A percentile compares a stretch with the other conserved stretches of the same genome.
Conservation (phyloP, 768 basidiomycete species). For the Pleurotus cornucopiae region DNA sequence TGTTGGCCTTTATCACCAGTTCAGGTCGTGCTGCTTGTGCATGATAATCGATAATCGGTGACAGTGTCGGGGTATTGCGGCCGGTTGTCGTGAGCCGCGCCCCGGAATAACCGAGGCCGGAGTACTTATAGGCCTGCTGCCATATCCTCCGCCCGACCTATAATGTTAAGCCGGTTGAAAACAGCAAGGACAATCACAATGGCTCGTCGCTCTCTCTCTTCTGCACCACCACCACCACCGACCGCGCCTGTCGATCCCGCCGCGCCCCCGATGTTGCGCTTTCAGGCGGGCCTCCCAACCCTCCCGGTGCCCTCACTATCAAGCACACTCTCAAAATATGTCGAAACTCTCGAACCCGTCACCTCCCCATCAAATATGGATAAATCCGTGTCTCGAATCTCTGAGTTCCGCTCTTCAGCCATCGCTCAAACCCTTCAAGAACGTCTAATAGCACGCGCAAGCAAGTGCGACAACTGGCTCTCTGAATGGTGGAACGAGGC, state of each 20-base stretch:
- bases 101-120: too few relatives aligned
- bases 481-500: constrained; percentile 97
- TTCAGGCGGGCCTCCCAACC: constrained; percentile 64
- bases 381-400: constrained; percentile 53
- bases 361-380: constrained; percentile 60
- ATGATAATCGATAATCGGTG: too few relatives aligned
- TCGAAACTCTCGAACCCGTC: constrained; percentile 78
- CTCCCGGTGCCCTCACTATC: constrained; percentile 83
- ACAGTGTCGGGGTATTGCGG: too few relatives aligned
- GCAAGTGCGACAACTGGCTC: constrained; percentile 71
- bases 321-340: constrained; percentile 85
- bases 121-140: too few relatives aligned
- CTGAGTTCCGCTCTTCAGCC: constrained; percentile 66
- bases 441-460: constrained; percentile 73
- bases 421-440: constrained; percentile 70
- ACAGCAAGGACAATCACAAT: too few relatives aligned
- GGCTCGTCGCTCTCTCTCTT: too few relatives aligned
- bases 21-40: too few relatives aligned
- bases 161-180: too few relatives aligned
- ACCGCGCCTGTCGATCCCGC: constrained; percentile 39
- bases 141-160: too few relatives aligned
- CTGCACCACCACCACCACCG: not conserved
- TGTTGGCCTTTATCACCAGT: too few relatives aligned
- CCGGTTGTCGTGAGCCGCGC: too few relatives aligned
- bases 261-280: constrained; percentile 69